These are phyloP conservation scores for Puccinia triticina DNA, from an alignment of 1,284 basidiomycete genomes.

Conservation along the genomic window DNA sequence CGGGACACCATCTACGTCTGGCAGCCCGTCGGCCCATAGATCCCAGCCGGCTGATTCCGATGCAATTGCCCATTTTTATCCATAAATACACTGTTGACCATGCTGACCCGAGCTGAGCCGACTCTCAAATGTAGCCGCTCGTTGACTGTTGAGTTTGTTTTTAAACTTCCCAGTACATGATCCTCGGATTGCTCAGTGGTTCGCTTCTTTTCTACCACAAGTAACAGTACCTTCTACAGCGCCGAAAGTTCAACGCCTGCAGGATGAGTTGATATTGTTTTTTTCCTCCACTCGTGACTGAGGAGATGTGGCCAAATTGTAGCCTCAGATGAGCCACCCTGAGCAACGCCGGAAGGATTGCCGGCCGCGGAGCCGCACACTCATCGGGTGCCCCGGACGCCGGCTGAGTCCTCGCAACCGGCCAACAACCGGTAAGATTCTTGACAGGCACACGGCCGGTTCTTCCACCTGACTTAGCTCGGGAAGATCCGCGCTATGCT, in stretches of 20 bases:
- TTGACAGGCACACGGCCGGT: too few relatives aligned
- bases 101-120: neutral
- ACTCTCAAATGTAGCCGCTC: conserved; percentile 2
- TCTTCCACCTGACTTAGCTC: too few relatives aligned
- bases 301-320: neutral
- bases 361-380: neutral
- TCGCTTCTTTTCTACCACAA: conserved; percentile 19
- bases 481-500: neutral
- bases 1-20: too few relatives aligned
- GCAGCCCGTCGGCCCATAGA: too few relatives aligned
- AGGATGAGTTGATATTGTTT: neutral
- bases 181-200: conserved; percentile 20
- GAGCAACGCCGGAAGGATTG: conserved; percentile 25
- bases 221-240: conserved; percentile 27
- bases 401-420: neutral
- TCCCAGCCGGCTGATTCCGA: too few relatives aligned
- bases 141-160: conserved; percentile 5
- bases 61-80: too few relatives aligned
- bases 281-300: neutral
- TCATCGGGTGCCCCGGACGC: neutral
- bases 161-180: conserved; percentile 8
- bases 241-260: conserved; percentile 27
- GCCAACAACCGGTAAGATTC: neutral
- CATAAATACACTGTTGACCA: neutral
- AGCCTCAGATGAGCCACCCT: conserved; percentile 1